These are phyloP conservation scores for Raddia distichophylla DNA, from an alignment of 176 grass and related monocot species.

Conservation along the genomic window DNA sequence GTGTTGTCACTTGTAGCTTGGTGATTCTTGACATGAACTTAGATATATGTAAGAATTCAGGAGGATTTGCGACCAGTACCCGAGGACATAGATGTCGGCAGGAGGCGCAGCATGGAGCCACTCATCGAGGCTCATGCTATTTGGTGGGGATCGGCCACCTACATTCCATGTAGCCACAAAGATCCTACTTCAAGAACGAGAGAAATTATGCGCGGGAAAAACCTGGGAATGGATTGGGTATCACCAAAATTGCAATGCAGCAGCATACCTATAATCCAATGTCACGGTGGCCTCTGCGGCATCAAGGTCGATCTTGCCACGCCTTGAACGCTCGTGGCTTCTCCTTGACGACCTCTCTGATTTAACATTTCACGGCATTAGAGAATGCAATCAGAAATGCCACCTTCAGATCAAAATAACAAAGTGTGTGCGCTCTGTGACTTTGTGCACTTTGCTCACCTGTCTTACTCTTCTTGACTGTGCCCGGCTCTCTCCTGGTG, in stretches of 20 bases:
- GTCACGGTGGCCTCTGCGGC: constrained; percentile 87
- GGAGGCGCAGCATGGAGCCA: constrained; percentile 97
- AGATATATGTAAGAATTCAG: not conserved
- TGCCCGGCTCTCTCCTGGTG: constrained; percentile 69
- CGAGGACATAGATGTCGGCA: constrained; percentile 92
- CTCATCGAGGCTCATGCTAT: constrained; percentile 86
- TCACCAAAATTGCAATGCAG: constrained; percentile 23
- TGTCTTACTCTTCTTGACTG: constrained; percentile 91
- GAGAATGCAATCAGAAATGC: constrained; percentile 22
- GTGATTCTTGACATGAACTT: not conserved
- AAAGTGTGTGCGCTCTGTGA: constrained; percentile 23
- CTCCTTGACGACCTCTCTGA: constrained; percentile 68
- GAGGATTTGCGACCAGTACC: constrained; percentile 45
- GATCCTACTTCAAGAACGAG: constrained; percentile 68
- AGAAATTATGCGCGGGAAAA: not conserved
- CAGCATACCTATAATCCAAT: constrained; percentile 70
- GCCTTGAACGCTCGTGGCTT: constrained; percentile 57
- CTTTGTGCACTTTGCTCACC: constrained; percentile 47
- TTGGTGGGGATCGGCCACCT: constrained; percentile 81
- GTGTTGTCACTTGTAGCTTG: not conserved
- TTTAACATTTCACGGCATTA: constrained; percentile 3
- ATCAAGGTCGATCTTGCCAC: constrained; percentile 90
- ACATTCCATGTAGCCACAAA: constrained; percentile 99
- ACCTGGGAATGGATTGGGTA: not conserved
- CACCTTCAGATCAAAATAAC: not conserved